Base-by-base conservation (phyloP, 73 alveolate genomes). In the Paramecium sonneborni region DNA sequence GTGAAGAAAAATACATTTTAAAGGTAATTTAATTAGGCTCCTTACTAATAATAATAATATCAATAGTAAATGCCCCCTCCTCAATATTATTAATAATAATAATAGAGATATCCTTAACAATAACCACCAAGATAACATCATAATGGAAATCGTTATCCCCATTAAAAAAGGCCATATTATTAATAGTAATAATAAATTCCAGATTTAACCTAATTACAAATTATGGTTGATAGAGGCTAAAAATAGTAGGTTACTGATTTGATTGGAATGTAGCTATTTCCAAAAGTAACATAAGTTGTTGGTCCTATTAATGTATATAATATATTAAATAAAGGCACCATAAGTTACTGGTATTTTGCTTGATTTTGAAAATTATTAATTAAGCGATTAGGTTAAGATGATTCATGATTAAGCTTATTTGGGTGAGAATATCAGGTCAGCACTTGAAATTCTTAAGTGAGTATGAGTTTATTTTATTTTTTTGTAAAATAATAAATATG, bases 341-440 rank as follows among this genome's bases (percentile, higher is more conserved):
- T 30, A 28, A 28, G 58, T 74, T 28, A 74, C 87, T 21, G 87
- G 87, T 18, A 39, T 74, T 3, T 74, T 74, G 87, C 34, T 74
- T 28, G 87, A 74, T 74, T 74, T 74, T 74, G 87, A 74, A 37
- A 74, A 74, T 37, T 74, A 37, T 39, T 23, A 39, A 34, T 74
- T 74, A 37, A 74, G 58, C 35, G 87, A 74, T 37, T 74, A 74
- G 24, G 37, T 34, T 32, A 37, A 21, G 26, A 74, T 74, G 87
- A 28, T 74, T 28, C 37, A 34, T 5, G 58, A 74, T 39, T 37
- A 7, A 39, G 58, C 68, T 37, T 37, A 21, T 39, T 12, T 74
- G 87, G 87, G 58, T 26, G 87, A 74, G 62, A 74, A 74, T 39
- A 74, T 74, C 55, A 74, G 58, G 58, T 39, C 28, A n/a, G 87